Conservation (phyloP, 495 filamentous ascomycete genomes). For the Xylaria sp. region DNA sequence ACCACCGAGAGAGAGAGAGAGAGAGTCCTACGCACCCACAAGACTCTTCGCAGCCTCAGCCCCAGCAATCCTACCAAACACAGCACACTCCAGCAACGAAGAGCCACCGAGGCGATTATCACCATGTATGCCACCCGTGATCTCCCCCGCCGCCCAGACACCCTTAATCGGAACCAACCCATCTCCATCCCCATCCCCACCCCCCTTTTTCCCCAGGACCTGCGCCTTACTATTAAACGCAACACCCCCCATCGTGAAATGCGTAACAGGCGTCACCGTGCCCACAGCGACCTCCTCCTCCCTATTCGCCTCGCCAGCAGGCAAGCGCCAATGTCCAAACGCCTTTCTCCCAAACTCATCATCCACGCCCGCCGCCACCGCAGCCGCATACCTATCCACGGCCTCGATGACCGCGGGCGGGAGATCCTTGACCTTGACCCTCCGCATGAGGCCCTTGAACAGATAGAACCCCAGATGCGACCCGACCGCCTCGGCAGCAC, state of each 20-base stretch:
- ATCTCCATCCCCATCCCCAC: no score
- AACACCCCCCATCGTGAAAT: conserved; percentile 67
- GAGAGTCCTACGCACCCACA: conserved; percentile 6
- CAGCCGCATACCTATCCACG: conserved; percentile 53
- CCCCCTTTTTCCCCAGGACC: conserved; percentile 44
- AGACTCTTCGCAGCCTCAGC: conserved; percentile 49
- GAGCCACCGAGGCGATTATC: conserved; percentile 62
- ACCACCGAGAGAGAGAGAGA: no score
- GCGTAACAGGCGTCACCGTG: conserved; percentile 64
- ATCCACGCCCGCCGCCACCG: conserved; percentile 41
- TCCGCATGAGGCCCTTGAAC: conserved; percentile 62
- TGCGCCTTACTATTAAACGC: conserved; percentile 53
- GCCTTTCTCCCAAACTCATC: conserved; percentile 53
- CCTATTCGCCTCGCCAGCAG: conserved; percentile 42
- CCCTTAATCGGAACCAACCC: conserved; percentile 47
- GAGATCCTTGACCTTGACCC: conserved; percentile 59
- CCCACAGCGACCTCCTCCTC: conserved; percentile 62
- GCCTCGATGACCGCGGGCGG: conserved; percentile 45
- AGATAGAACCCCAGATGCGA: conserved; percentile 66
- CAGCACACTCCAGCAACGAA: conserved; percentile 62
- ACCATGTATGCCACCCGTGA: conserved; percentile 63
- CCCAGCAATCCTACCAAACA: conserved; percentile 65
- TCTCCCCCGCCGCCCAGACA: conserved; percentile 62
- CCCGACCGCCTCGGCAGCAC: conserved; percentile 53
- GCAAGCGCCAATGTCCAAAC: conserved; percentile 63